Evolutionary conservation across 1,284 basidiomycete species (phyloP).

Genomic region (Schizophyllum amplum): DNA sequence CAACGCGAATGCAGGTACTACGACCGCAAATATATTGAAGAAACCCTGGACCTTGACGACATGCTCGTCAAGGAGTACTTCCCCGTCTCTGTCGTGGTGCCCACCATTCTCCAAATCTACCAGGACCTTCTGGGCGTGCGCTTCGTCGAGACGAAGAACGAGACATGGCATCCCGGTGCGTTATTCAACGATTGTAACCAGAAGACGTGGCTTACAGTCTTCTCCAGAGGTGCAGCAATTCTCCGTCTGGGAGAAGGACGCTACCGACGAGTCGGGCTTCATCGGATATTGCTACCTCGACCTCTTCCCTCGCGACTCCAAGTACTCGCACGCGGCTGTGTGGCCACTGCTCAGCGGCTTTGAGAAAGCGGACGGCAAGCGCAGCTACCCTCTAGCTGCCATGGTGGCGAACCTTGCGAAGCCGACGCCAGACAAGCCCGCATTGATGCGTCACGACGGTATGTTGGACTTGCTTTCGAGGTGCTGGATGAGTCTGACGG

Average conservation of each 20-base stretch:
- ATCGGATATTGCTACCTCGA: conserved; percentile 81
- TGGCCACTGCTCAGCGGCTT: conserved; percentile 69
- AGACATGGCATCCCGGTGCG: conserved; percentile 70
- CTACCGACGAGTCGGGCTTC: conserved; percentile 61
- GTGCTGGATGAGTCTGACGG: not conserved
- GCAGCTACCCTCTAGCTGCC: conserved; percentile 65
- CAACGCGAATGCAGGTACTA: conserved; percentile 30
- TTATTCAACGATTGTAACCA: conserved; percentile 2
- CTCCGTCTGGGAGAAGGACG: conserved; percentile 72
- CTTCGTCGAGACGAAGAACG: conserved; percentile 53
- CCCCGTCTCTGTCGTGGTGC: conserved; percentile 74
- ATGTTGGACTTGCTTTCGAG: not conserved
- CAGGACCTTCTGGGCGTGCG: conserved; percentile 69
- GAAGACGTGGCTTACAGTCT: conserved; percentile 1
- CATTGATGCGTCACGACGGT: conserved; percentile 72
- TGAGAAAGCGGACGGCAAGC: conserved; percentile 40
- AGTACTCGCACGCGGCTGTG: conserved; percentile 83
- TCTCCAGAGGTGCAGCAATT: conserved; percentile 72
- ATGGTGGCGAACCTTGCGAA: conserved; percentile 90
- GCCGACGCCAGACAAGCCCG: conserved; percentile 69
- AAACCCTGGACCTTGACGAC: conserved; percentile 61
- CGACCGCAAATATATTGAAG: conserved; percentile 63
- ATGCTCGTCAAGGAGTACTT: conserved; percentile 79
- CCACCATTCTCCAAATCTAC: conserved; percentile 74
- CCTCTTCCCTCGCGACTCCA: conserved; percentile 75